Percentiles rank a stretch among this genome's conserved stretches.
Evolutionary conservation across 2,329 filamentous ascomycete genomes (phyloP).

Genomic region (Lasiodiplodia gonubiensis): DNA sequence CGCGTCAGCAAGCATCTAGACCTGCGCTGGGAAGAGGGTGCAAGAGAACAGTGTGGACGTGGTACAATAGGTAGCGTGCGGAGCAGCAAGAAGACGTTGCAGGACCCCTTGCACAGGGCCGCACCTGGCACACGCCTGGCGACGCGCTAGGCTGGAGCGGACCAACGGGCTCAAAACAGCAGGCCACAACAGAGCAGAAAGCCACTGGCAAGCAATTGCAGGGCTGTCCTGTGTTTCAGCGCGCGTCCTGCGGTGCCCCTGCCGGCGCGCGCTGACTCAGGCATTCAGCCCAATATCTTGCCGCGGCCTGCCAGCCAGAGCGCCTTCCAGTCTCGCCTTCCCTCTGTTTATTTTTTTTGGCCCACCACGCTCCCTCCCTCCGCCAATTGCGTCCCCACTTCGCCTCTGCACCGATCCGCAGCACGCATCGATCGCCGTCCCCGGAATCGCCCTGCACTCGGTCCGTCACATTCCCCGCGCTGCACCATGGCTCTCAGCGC

Average conservation of each 20-base stretch:
- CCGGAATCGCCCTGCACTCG: background rate
- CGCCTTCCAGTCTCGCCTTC: conserved; percentile 2
- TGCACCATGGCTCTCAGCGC: conserved; percentile 46
- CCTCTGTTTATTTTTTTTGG: conserved; percentile 22
- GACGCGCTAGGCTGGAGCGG: conserved; percentile 15
- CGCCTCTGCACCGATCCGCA: conserved; percentile 21
- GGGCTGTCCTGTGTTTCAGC: conserved; percentile 24
- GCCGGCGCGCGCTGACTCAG: conserved; percentile 21
- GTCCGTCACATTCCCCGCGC: conserved; percentile 22
- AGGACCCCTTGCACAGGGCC: conserved; percentile 9
- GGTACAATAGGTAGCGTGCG: background rate
- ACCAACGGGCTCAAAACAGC: conserved; percentile 20
- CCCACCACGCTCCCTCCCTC: conserved; percentile 15
- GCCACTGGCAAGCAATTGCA: conserved; percentile 26
- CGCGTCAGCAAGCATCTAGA: conserved; percentile 1
- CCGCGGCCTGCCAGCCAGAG: conserved; percentile 14
- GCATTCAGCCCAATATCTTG: conserved; percentile 24
- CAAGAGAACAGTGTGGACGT: background rate
- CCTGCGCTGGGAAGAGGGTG: background rate
- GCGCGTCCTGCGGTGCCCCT: conserved; percentile 19
- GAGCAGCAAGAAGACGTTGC: background rate
- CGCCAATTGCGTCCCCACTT: conserved; percentile 23
- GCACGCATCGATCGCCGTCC: conserved; percentile 16
- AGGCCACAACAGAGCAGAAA: conserved; percentile 20
- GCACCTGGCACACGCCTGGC: background rate